A percentile compares a stretch with the other conserved stretches of the same genome.
Evolutionary conservation across 164 flowering plant species (phyloP).

Genomic region (Piper longum): DNA sequence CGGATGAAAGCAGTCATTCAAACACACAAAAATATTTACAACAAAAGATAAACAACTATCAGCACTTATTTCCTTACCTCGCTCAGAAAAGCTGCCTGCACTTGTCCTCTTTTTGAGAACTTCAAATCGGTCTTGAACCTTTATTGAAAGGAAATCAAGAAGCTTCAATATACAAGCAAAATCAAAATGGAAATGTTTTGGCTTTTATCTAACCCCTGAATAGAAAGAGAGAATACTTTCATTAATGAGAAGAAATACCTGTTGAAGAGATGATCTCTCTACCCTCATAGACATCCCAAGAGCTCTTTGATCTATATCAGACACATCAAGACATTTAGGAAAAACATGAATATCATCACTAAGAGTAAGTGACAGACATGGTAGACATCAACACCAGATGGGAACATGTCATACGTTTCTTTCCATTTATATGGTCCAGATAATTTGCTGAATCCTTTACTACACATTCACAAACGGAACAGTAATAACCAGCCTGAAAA

Average conservation of each 20-base stretch:
- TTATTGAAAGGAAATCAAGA: not conserved
- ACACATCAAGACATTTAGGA: not conserved
- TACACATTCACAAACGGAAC: constrained; percentile 89
- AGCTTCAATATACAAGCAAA: not conserved
- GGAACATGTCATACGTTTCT: constrained; percentile 53
- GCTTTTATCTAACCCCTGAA: not conserved
- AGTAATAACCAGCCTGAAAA: constrained; percentile 82
- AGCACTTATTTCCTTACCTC: constrained; percentile 32
- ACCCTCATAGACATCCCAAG: constrained; percentile 97
- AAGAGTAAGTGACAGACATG: not conserved
- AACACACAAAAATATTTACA: not conserved
- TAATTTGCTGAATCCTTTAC: constrained; percentile 98
- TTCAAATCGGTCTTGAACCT: constrained; percentile 92
- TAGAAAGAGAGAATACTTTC: not conserved
- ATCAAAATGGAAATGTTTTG: not conserved
- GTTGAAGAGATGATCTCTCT: constrained; percentile 83
- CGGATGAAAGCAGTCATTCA: not conserved
- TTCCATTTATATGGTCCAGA: constrained; percentile 97
- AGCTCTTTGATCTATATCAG: constrained; percentile 77
- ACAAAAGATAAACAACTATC: not conserved
- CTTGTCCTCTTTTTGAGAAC: constrained; percentile 68
- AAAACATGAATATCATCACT: not conserved
- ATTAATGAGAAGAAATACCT: constrained; percentile 27
- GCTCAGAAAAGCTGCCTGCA: constrained; percentile 64
- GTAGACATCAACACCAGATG: not conserved